Evolutionary conservation across 2,329 filamentous ascomycete genomes (phyloP).

Genomic region (Aspergillus fijiensis): DNA sequence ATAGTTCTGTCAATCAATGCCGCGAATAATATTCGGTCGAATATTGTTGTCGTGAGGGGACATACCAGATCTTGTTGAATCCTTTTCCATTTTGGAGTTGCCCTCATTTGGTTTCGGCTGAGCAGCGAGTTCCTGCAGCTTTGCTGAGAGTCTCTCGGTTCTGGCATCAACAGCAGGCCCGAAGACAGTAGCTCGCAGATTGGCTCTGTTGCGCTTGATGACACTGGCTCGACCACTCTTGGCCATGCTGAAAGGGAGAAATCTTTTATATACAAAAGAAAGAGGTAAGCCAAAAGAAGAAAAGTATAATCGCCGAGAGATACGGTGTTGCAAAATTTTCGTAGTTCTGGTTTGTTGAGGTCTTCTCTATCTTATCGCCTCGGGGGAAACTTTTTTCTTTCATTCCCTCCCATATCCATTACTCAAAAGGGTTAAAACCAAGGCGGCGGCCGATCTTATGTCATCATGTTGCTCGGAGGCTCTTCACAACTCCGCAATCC

Average conservation of each 20-base stretch:
- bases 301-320: background rate
- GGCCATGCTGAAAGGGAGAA: conserved; percentile 61
- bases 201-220: conserved; percentile 79
- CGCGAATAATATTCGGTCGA: background rate
- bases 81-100: conserved; percentile 34
- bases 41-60: background rate
- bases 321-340: background rate
- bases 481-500: conserved; percentile 22
- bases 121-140: conserved; percentile 75
- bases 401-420: background rate
- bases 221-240: conserved; percentile 79
- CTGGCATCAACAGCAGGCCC: conserved; percentile 77
- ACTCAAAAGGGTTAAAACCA: background rate
- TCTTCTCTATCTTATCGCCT: background rate
- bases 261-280: background rate
- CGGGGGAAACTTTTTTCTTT: conserved; percentile 4
- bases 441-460: conserved; percentile 28
- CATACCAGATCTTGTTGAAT: conserved; percentile 28
- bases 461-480: conserved; percentile 29
- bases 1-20: conserved; percentile 9
- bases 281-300: background rate
- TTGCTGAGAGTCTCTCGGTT: conserved; percentile 79
- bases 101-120: conserved; percentile 67
- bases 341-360: background rate
- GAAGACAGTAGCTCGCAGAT: conserved; percentile 78